Conservation (phyloP, 768 basidiomycete genomes). For the Xerocomellus chrysenteron region DNA sequence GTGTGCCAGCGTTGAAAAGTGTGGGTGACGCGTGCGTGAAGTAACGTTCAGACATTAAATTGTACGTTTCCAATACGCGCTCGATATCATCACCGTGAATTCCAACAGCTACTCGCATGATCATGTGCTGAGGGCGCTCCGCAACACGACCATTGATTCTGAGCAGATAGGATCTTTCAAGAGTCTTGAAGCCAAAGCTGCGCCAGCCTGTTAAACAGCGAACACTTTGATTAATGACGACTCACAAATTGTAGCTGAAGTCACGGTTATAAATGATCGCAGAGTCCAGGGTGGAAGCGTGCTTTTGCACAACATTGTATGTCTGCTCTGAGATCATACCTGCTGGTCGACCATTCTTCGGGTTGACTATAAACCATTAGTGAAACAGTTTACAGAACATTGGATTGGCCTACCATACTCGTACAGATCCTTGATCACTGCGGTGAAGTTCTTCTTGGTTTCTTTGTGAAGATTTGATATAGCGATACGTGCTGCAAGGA, state of each 20-base stretch:
- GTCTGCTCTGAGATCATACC: slow-evolving; percentile 91
- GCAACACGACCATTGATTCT: slow-evolving; percentile 93
- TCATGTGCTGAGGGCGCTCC: slow-evolving; percentile 97
- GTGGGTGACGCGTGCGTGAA: slow-evolving; percentile 99
- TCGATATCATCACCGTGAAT: slow-evolving; percentile 92
- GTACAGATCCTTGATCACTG: slow-evolving; percentile 89
- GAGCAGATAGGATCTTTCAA: slow-evolving; percentile 96
- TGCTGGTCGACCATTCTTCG: slow-evolving; percentile 84
- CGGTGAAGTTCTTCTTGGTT: slow-evolving; percentile 95
- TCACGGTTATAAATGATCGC: slow-evolving; percentile 98
- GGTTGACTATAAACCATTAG: slow-evolving; percentile 64
- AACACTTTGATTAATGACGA: background rate
- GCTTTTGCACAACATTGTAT: slow-evolving; percentile 76
- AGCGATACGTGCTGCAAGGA: slow-evolving; percentile 97
- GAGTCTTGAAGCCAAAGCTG: slow-evolving; percentile 99
- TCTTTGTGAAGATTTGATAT: slow-evolving; percentile 99
- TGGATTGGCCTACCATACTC: slow-evolving; percentile 63
- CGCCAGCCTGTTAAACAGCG: background rate
- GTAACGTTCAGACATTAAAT: slow-evolving; percentile 96
- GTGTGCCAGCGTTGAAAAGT: slow-evolving; percentile 97
- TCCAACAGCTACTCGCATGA: slow-evolving; percentile 99
- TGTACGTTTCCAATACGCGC: slow-evolving; percentile 86
- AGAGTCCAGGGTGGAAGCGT: slow-evolving; percentile 83
- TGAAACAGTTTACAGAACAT: background rate
- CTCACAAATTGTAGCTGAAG: slow-evolving; percentile 94